Evolutionary conservation across 305 asterid species (phyloP).

Genomic region (Rubia balearica): DNA sequence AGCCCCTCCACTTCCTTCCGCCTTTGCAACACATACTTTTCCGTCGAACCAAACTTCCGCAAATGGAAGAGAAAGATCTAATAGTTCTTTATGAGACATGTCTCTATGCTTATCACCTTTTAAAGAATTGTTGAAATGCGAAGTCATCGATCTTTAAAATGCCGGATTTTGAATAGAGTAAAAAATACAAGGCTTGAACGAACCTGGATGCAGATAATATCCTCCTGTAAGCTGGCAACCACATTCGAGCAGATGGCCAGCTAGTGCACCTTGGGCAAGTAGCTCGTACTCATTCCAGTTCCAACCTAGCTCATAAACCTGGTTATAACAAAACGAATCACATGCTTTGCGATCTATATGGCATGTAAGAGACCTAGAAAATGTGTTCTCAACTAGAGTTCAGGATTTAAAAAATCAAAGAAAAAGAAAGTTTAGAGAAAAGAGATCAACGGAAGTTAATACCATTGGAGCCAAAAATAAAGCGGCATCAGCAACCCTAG

Average conservation of each 20-base stretch:
- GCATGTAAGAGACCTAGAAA: not conserved
- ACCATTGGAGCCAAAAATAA: constrained; percentile 94
- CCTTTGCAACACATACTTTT: constrained; percentile 62
- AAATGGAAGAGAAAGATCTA: constrained; percentile 79
- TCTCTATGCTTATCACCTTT: constrained; percentile 76
- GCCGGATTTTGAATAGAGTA: not conserved
- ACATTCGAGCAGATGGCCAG: constrained; percentile 94
- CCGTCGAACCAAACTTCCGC: constrained; percentile 75
- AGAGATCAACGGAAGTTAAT: constrained; percentile 18
- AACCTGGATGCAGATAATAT: constrained; percentile 95
- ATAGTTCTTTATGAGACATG: constrained; percentile 63
- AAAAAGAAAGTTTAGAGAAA: not conserved
- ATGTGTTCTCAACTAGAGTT: not conserved
- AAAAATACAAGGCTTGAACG: constrained; percentile 8
- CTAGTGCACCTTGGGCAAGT: constrained; percentile 86
- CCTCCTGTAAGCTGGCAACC: constrained; percentile 99
- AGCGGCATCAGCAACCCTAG: constrained; percentile 97
- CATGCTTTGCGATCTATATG: constrained; percentile 4
- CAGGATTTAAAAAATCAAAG: not conserved
- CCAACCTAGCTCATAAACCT: constrained; percentile 97
- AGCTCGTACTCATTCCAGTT: constrained; percentile 78
- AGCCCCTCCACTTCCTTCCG: constrained; percentile 70
- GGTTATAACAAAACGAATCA: constrained; percentile 22
- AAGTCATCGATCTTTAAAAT: constrained; percentile 1
- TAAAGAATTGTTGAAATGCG: not conserved